Evolutionary conservation across 805 yeast genomes (phyloP), one percentile per base, ranked within the genome.

Genomic region (Tetrapisispora iriomotensis): DNA sequence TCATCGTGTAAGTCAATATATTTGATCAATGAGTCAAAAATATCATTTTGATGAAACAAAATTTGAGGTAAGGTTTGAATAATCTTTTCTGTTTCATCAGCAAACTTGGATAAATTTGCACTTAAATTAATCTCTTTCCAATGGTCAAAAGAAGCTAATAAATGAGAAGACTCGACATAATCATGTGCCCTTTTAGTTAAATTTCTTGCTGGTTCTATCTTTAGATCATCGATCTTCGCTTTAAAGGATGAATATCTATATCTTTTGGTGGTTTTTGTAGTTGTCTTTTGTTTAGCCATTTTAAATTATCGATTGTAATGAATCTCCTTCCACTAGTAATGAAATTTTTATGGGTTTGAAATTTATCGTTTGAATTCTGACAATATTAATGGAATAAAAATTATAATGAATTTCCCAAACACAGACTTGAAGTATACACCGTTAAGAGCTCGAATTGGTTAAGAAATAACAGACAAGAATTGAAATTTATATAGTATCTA

Each of bases 121-220:
- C 95, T 79, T 40, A 84, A 62, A 56, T 88, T 90, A 41, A 84
- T 75, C 54, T 92, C 97, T 42, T 68, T 72, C 96, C 97, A 90
- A 49, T 84, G 86, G 34, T 81, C 80, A 44, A 82, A 66, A 0
- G 95, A 77, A 10, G 92, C 73, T 22, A 81, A 61, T 49, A 88
- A 84, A 59, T 82, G 88, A 1, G 95, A 86, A 2, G 77, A 61
- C 44, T 81, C 90, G 27, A 74, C 83, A 45, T 77, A 75, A 52
- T 82, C 82, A 51, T 75, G 79, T 1, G 77, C 79, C 50, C 82
- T 69, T 45, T 70, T 74, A 19, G 67, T 63, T 28, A 79, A 60
- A 37, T 71, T 71, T 43, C 72, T 65, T 19, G 71, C 64, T 0
- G 96, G 85, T 59, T 83, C 95, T 39, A 92, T 86, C 52, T 80